Base-by-base conservation (phyloP, 192 early-diverging fungal genomes). In the Podochytrium sp. region DNA sequence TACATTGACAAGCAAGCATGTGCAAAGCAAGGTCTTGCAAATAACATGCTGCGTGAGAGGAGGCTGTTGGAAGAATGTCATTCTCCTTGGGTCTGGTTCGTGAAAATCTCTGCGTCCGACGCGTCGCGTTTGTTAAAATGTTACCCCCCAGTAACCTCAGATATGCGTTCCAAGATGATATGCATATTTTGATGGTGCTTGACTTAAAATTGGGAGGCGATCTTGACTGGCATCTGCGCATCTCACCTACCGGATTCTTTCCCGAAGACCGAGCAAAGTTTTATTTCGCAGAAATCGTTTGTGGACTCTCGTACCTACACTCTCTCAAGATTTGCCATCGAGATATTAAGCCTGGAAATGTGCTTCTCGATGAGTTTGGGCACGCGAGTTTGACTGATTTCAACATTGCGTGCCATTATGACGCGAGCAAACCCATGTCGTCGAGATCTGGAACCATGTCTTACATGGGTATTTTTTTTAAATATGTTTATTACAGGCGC, bases 181-280 rank as follows among this genome's bases (percentile, higher is more conserved):
- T 92, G 67, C 91, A 96, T 63, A 79, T 97, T 72, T 96, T 95
- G 67, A 96, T 98, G 94, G 90, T 94, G 5, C 72, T 98, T 25
- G 96, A 98, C 78, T 82, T 98, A 49, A 98, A 96, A 95, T 81
- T 95, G 10, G 96, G 96, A 70, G 96, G 96, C 32, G 96, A 98
- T 80, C 80, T 98, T 65, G 88, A 96, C 0, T 98, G 94, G 70
- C 95, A 96, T 67, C 74, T 95, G 27, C 87, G 90, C 60, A 79
- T 89, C 25, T n/a, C n/a, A n/a, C n/a, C n/a, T n/a, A 83, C 85
- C 56, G 89, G 90, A 1, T 92, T 89, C 76, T 85, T 92, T 50
- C 79, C 75, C 2, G 95, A 97, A 80, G 87, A 90, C 59, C 86
- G 90, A 0, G 85, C 97, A 40, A 76, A 83, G 58, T 93, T 97